phyloP scores from a whole-genome alignment of 1,284 basidiomycete species.

The Papiliotrema fonsecae region DNA sequence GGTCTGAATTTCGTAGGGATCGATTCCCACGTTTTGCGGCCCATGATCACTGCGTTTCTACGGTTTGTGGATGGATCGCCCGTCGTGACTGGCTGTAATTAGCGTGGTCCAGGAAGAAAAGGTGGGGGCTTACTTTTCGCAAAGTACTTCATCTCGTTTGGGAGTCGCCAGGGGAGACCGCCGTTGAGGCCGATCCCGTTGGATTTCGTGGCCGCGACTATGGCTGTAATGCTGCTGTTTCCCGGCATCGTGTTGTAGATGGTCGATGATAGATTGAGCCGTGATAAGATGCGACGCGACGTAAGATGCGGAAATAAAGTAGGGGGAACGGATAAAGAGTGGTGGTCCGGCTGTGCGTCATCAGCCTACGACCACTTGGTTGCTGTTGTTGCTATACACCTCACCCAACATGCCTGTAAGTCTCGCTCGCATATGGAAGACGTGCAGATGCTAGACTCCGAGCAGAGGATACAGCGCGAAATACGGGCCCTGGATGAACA shows the following conservation, averaged over 20 bases:
- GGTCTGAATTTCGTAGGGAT: constrained; percentile 88
- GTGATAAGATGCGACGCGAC: constrained; percentile 5
- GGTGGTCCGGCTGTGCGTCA: constrained; percentile 8
- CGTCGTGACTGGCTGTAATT: constrained; percentile 34
- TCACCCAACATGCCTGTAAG: constrained; percentile 18
- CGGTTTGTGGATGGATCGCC: constrained; percentile 18
- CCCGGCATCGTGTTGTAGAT: constrained; percentile 3
- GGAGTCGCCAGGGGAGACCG: constrained; percentile 79
- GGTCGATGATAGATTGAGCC: not conserved
- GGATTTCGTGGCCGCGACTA: constrained; percentile 81
- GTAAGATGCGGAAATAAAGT: not conserved
- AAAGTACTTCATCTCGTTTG: constrained; percentile 92
- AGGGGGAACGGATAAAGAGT: constrained; percentile 1
- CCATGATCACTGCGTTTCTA: constrained; percentile 87
- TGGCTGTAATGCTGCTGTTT: constrained; percentile 60
- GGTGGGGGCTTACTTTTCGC: constrained; percentile 52
- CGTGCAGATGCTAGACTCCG: not conserved
- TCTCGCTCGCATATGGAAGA: not conserved
- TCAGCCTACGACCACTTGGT: not conserved
- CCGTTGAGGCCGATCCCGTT: constrained; percentile 83
- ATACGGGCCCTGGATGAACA: not conserved
- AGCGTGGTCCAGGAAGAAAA: not conserved
- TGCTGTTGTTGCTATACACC: not conserved
- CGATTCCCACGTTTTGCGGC: constrained; percentile 95
- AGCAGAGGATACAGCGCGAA: not conserved